These are phyloP conservation scores for Cercospora sesami DNA, from an alignment of 2,329 filamentous ascomycete species.

Conservation along the genomic window DNA sequence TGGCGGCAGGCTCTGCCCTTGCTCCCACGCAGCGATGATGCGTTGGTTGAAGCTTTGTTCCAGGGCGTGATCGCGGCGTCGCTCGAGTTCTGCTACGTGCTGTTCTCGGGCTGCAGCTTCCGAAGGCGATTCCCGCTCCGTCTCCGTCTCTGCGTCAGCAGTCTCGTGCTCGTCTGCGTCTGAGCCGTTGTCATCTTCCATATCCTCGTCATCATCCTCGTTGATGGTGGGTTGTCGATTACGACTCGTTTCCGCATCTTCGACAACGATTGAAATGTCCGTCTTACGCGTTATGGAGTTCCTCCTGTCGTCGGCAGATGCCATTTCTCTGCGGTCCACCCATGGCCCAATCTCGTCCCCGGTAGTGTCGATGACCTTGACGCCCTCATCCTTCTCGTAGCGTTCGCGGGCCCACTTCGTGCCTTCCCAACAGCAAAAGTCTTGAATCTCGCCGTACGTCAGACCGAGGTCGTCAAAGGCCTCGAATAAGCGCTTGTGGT, in stretches of 20 bases:
- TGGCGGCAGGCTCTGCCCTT: constrained; percentile 36
- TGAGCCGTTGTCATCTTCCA: constrained; percentile 26
- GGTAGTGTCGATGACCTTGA: constrained; percentile 69
- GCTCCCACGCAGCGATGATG: constrained; percentile 36
- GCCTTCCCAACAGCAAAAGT: constrained; percentile 78
- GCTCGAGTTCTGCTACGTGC: constrained; percentile 32
- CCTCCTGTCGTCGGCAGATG: constrained; percentile 24
- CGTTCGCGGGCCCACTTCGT: constrained; percentile 80
- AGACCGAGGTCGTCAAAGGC: constrained; percentile 70
- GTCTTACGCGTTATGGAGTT: constrained; percentile 38
- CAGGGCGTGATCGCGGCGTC: constrained; percentile 32
- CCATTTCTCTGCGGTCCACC: constrained; percentile 44
- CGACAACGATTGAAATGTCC: constrained; percentile 37
- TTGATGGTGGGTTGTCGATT: constrained; percentile 27
- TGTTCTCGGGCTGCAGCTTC: constrained; percentile 30
- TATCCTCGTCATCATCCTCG: constrained; percentile 32
- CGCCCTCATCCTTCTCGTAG: constrained; percentile 72
- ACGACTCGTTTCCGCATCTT: constrained; percentile 27
- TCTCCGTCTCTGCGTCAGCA: constrained; percentile 21
- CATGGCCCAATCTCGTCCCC: constrained; percentile 66
- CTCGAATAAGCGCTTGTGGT: constrained; percentile 73
- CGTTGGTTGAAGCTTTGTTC: constrained; percentile 32
- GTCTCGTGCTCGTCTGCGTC: constrained; percentile 27
- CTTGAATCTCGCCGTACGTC: constrained; percentile 68
- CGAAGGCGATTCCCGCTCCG: constrained; percentile 25